A percentile compares a stretch with the other conserved stretches of the same genome.
These are phyloP conservation scores for Coniferiporia sulphurascens DNA, from an alignment of 1,284 basidiomycete species.

Conservation along the genomic window DNA sequence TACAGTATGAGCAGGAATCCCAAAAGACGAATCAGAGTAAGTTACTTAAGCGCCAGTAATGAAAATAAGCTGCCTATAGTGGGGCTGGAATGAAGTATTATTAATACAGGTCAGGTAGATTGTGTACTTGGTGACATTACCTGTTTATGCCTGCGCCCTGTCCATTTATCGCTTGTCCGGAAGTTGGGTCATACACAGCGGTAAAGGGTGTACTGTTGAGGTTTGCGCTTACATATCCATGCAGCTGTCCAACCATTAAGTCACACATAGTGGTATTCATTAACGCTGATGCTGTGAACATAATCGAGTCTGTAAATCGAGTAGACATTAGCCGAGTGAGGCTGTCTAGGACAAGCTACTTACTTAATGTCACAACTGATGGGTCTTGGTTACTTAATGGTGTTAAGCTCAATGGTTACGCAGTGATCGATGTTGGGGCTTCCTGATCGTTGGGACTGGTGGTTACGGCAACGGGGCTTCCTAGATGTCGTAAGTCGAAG, in stretches of 20 bases:
- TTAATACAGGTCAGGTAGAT: constrained; percentile 19
- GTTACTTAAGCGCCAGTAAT: constrained; percentile 29
- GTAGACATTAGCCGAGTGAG: neutral
- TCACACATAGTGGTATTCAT: constrained; percentile 27
- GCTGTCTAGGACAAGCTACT: constrained; percentile 23
- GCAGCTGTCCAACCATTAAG: constrained; percentile 30
- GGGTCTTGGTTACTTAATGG: constrained; percentile 25
- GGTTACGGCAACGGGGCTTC: too few species aligned
- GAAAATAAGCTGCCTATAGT: constrained; percentile 33
- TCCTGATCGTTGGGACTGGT: too few species aligned
- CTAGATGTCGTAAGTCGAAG: too few species aligned
- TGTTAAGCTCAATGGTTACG: too few species aligned
- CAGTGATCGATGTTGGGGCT: too few species aligned
- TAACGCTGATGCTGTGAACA: constrained; percentile 33
- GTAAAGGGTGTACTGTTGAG: constrained; percentile 13
- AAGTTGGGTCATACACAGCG: constrained; percentile 6
- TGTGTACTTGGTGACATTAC: neutral
- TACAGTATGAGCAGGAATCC: neutral
- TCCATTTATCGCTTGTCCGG: neutral
- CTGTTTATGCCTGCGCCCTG: neutral
- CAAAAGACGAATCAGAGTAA: neutral
- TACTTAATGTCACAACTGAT: constrained; percentile 21
- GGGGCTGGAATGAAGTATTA: constrained; percentile 26
- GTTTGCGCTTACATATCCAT: constrained; percentile 17
- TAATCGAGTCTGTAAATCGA: constrained; percentile 32